These are phyloP conservation scores for Phaeosphaeria sp. DNA, from an alignment of 2,329 filamentous ascomycete species.

Conservation along the genomic window DNA sequence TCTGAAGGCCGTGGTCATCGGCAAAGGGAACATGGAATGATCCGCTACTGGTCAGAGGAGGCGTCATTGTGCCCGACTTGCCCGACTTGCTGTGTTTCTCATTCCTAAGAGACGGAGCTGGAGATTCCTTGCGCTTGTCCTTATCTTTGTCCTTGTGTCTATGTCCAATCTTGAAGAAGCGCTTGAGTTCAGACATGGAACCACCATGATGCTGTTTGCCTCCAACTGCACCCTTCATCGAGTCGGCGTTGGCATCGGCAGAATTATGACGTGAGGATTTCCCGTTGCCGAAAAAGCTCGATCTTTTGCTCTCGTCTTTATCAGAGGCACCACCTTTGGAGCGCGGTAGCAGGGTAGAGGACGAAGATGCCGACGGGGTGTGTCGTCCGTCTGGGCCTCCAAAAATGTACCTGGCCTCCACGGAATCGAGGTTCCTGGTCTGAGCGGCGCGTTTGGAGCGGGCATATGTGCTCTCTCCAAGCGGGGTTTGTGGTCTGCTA, in stretches of 20 bases:
- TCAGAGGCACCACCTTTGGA: constrained; percentile 51
- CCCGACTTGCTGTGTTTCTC: constrained; percentile 56
- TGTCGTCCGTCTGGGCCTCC: constrained; percentile 71
- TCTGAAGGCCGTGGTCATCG: constrained; percentile 87
- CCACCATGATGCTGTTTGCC: constrained; percentile 65
- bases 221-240: constrained; percentile 23
- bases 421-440: constrained; percentile 66
- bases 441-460: constrained; percentile 78
- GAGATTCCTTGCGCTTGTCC: constrained; percentile 66
- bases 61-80: constrained; percentile 47
- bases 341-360: constrained; percentile 50
- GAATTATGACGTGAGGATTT: constrained; percentile 54
- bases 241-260: constrained; percentile 47
- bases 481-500: constrained; percentile 77
- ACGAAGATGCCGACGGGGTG: constrained; percentile 44
- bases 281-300: constrained; percentile 60
- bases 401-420: constrained; percentile 87
- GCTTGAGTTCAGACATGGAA: constrained; percentile 93
- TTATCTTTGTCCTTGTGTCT: constrained; percentile 59
- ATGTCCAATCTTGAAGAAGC: constrained; percentile 88
- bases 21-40: constrained; percentile 75
- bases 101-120: constrained; percentile 64
- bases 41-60: constrained; percentile 38
- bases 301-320: constrained; percentile 56
- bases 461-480: constrained; percentile 87